Conservation (phyloP, 1,139 yeast genomes). For the Blastobotrys aristatus region DNA sequence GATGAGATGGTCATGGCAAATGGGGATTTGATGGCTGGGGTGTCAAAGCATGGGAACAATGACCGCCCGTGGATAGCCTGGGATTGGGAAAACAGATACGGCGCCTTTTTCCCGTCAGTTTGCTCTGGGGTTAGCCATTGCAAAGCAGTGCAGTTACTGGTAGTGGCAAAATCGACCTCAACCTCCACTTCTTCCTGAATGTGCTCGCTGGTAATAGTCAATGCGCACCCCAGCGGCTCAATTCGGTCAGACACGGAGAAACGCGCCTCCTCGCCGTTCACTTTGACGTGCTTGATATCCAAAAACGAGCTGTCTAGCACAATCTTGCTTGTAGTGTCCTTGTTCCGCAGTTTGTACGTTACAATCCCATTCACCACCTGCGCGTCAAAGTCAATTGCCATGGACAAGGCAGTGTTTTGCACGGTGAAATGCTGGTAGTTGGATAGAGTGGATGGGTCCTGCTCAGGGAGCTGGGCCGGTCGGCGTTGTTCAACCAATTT, state of each 20-base stretch:
- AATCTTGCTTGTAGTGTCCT: constrained; percentile 33
- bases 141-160: constrained; percentile 72
- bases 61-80: constrained; percentile 91
- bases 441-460: constrained; percentile 72
- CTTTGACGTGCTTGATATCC: constrained; percentile 42
- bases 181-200: constrained; percentile 31
- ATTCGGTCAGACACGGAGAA: constrained; percentile 45
- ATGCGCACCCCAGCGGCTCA: constrained; percentile 66
- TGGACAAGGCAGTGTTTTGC: constrained; percentile 46
- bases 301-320: constrained; percentile 68
- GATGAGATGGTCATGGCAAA: constrained; percentile 59
- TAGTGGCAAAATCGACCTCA: constrained; percentile 56
- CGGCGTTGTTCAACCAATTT: constrained; percentile 15
- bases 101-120: constrained; percentile 68
- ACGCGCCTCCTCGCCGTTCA: constrained; percentile 39
- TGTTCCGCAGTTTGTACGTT: constrained; percentile 40
- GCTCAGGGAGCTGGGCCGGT: constrained; percentile 25
- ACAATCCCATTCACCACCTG: constrained; percentile 54
- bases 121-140: constrained; percentile 78
- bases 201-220: constrained; percentile 36
- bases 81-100: constrained; percentile 83
- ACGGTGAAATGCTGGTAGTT: constrained; percentile 57
- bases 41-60: constrained; percentile 85
- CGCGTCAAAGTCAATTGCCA: constrained; percentile 53
- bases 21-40: constrained; percentile 75